phyloP scores from a whole-genome alignment of 306 rosid species.

The Acacia acuminata region DNA sequence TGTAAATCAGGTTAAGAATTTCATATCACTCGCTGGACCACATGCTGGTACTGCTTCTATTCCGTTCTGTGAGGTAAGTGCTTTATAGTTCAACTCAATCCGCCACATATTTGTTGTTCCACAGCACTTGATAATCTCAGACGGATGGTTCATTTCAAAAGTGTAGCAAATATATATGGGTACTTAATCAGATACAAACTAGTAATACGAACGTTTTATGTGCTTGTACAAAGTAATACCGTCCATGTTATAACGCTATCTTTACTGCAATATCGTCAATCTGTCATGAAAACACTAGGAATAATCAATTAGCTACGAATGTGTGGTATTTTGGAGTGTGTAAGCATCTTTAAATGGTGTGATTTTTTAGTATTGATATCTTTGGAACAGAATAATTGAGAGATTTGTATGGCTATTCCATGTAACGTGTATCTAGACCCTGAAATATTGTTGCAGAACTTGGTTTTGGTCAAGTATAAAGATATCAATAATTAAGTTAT shows the following conservation, averaged over 20 bases:
- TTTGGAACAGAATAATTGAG: background rate
- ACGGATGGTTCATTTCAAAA: background rate
- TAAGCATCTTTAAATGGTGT: background rate
- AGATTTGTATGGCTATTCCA: background rate
- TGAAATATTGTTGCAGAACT: background rate
- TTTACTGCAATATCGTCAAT: background rate
- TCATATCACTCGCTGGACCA: conserved; percentile 73
- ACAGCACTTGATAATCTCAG: background rate
- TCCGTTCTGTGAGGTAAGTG: conserved; percentile 70
- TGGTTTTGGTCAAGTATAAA: conserved; percentile 10
- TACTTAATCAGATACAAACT: background rate
- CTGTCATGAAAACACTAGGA: background rate
- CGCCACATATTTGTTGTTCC: background rate
- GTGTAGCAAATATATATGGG: background rate
- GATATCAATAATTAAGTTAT: background rate
- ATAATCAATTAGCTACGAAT: background rate
- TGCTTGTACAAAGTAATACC: background rate
- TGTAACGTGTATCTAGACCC: background rate
- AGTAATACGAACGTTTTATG: no score
- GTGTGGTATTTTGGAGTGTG: background rate
- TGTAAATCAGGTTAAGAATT: conserved; percentile 66
- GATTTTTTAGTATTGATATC: background rate
- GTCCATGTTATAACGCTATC: background rate
- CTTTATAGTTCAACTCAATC: conserved; percentile 23
- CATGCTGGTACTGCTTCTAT: conserved; percentile 81